Evolutionary conservation across 352 stramenopile genomes (phyloP).

Genomic region (Pythium scleroteichum): DNA sequence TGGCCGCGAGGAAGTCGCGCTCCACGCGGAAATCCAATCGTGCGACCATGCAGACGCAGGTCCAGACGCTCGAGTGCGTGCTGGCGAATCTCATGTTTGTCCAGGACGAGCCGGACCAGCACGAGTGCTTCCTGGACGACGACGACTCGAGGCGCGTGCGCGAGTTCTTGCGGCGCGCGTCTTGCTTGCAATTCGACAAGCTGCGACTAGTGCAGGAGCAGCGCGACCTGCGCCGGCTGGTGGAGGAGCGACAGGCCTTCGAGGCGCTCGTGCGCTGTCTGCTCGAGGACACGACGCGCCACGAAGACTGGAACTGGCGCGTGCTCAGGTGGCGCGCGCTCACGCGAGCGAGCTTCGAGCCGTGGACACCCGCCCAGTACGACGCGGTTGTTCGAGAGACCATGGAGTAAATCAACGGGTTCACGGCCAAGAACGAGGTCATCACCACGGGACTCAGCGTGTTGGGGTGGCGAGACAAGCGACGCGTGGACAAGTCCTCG

Average conservation of each 20-base stretch:
- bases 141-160: slow-evolving; percentile 10
- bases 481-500: background rate
- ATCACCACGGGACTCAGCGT: slow-evolving; percentile 11
- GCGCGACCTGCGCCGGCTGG: background rate
- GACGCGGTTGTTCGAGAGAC: background rate
- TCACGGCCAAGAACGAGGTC: background rate
- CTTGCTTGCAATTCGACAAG: background rate
- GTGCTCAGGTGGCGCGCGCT: slow-evolving; percentile 1
- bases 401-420: background rate
- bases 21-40: too few relatives aligned
- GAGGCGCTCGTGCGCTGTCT: background rate
- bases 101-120: slow-evolving; percentile 3
- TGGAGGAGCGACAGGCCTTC: slow-evolving; percentile 1
- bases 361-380: background rate
- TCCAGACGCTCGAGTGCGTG: slow-evolving; percentile 1
- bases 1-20: background rate
- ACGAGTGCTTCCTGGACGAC: slow-evolving; percentile 9
- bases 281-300: background rate
- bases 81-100: slow-evolving; percentile 7
- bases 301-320: slow-evolving; percentile 1
- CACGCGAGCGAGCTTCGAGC: background rate
- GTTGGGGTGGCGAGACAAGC: slow-evolving; percentile 15
- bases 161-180: background rate
- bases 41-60: background rate
- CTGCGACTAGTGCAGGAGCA: background rate